Percentiles rank a stretch among this genome's conserved stretches.
Evolutionary conservation across 345 rosid genomes (phyloP).

Genomic region (Durio zibethinus): DNA sequence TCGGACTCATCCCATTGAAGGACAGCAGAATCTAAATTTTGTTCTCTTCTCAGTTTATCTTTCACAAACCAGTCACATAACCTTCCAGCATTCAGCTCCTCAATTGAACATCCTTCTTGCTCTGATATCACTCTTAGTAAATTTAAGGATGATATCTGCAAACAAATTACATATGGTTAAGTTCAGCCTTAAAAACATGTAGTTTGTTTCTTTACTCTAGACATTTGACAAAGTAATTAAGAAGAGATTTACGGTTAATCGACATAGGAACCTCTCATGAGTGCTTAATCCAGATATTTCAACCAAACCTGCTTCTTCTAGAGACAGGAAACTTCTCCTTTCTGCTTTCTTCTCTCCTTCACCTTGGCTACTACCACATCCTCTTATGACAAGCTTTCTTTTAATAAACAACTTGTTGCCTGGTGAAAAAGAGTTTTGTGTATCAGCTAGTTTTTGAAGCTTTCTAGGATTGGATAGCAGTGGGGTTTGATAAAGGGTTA

Average conservation of each 20-base stretch:
- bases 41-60: slow-evolving; percentile 78
- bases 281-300: slow-evolving; percentile 73
- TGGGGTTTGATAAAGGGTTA: slow-evolving; percentile 23
- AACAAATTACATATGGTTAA: neutral
- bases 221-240: neutral
- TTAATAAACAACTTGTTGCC: neutral
- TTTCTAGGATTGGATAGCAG: slow-evolving; percentile 5
- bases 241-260: slow-evolving; percentile 57
- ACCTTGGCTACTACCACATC: slow-evolving; percentile 31
- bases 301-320: slow-evolving; percentile 91
- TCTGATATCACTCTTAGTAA: slow-evolving; percentile 71
- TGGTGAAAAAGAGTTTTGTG: slow-evolving; percentile 10
- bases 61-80: slow-evolving; percentile 86
- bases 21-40: slow-evolving; percentile 60
- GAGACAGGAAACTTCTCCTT: slow-evolving; percentile 49
- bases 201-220: too few relatives aligned
- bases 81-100: slow-evolving; percentile 82
- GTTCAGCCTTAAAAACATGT: neutral
- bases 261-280: slow-evolving; percentile 61
- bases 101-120: slow-evolving; percentile 77
- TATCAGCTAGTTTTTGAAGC: slow-evolving; percentile 2
- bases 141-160: slow-evolving; percentile 83
- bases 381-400: slow-evolving; percentile 26
- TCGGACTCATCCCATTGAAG: slow-evolving; percentile 95
- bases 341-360: slow-evolving; percentile 38